phyloP scores from a whole-genome alignment of 495 filamentous ascomycete species.

The Tuber aestivum region DNA sequence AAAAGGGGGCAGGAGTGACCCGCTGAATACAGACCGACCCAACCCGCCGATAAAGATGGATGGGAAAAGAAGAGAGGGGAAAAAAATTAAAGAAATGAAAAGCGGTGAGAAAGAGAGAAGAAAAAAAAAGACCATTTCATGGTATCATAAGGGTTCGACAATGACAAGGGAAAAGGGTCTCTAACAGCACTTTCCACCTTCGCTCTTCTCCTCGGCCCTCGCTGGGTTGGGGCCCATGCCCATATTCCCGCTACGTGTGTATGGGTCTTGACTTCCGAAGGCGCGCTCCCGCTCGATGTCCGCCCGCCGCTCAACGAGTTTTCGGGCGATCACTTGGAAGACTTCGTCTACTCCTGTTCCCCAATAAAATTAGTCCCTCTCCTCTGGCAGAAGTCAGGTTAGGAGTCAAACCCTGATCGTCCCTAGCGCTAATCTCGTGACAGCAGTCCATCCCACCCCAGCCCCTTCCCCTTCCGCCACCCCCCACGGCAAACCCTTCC shows the following conservation, averaged over 20 bases:
- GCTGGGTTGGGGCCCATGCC: constrained; percentile 21
- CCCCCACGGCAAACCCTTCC: constrained; percentile 23
- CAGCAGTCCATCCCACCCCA: constrained; percentile 85
- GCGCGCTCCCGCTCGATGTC: constrained; percentile 37
- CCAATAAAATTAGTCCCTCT: background rate
- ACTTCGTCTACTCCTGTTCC: constrained; percentile 76
- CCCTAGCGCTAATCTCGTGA: constrained; percentile 91
- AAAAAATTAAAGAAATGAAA: no score
- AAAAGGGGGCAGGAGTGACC: background rate
- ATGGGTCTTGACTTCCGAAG: background rate
- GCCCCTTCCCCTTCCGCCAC: constrained; percentile 16
- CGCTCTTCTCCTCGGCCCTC: constrained; percentile 22
- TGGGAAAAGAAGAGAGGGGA: constrained; percentile 13
- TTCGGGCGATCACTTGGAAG: constrained; percentile 87
- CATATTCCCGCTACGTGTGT: constrained; percentile 8
- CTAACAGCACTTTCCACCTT: constrained; percentile 38
- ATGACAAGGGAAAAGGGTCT: constrained; percentile 5
- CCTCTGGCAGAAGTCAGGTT: background rate
- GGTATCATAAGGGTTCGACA: constrained; percentile 7
- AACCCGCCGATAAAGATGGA: constrained; percentile 3
- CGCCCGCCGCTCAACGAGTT: constrained; percentile 69
- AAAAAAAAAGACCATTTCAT: constrained; percentile 1
- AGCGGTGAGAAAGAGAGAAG: constrained; percentile 1
- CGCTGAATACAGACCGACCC: background rate
- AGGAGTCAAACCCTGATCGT: constrained; percentile 60